A percentile compares a stretch with the other conserved stretches of the same genome.
These are phyloP conservation scores for Paracoccidioides brasiliensis DNA, from an alignment of 2,329 filamentous ascomycete genomes.

Conservation along the genomic window DNA sequence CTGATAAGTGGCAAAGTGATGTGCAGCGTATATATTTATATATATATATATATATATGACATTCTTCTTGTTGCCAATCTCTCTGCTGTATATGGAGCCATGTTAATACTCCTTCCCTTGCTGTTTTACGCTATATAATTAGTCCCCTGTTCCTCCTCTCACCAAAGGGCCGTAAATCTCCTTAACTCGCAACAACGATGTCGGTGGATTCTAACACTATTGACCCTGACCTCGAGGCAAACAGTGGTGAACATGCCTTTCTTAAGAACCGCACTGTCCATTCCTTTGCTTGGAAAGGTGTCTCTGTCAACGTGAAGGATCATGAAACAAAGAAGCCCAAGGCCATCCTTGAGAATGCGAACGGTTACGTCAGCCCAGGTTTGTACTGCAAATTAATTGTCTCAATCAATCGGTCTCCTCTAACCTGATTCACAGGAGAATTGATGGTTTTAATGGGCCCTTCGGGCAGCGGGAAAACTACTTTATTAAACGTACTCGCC, in stretches of 20 bases:
- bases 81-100: too few species aligned
- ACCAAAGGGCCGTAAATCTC: too few species aligned
- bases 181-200: not conserved
- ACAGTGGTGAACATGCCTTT: slow-evolving; percentile 16
- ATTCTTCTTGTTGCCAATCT: too few species aligned
- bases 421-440: slow-evolving; percentile 39
- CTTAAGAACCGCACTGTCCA: slow-evolving; percentile 48
- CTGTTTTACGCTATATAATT: too few species aligned
- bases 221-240: slow-evolving; percentile 19
- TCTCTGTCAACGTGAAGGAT: slow-evolving; percentile 63
- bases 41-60: too few species aligned
- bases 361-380: slow-evolving; percentile 53
- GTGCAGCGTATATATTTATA: too few species aligned
- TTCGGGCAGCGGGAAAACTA: slow-evolving; percentile 63
- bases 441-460: slow-evolving; percentile 74
- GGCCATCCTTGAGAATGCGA: slow-evolving; percentile 49
- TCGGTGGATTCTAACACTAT: not conserved
- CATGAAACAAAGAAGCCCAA: slow-evolving; percentile 49
- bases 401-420: not conserved
- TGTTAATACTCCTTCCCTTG: too few species aligned
- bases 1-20: too few species aligned
- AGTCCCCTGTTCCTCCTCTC: too few species aligned
- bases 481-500: slow-evolving; percentile 67
- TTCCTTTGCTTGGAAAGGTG: slow-evolving; percentile 51
- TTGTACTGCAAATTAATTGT: slow-evolving; percentile 1